phyloP scores from a whole-genome alignment of 2,329 filamentous ascomycete species.

The Aspergillus sp. region DNA sequence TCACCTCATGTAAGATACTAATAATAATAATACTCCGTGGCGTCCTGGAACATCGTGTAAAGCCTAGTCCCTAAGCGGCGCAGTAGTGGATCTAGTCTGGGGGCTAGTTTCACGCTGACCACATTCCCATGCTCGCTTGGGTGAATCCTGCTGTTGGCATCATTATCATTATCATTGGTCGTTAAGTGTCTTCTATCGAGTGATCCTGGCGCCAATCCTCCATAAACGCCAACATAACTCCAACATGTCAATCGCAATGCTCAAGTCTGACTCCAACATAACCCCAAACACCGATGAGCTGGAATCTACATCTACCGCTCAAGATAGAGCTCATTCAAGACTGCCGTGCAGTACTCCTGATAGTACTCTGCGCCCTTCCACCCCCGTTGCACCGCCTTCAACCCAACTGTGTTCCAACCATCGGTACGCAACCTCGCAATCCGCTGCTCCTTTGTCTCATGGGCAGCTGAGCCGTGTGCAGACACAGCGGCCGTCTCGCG shows the following conservation, averaged over 20 bases:
- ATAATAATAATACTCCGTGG: too few relatives aligned
- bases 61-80: too few relatives aligned
- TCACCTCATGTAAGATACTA: too few relatives aligned
- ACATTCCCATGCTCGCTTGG: too few relatives aligned
- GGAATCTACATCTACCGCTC: neutral
- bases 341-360: constrained; percentile 33
- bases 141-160: too few relatives aligned
- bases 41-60: too few relatives aligned
- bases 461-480: neutral
- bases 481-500: neutral
- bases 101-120: too few relatives aligned
- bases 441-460: constrained; percentile 34
- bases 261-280: neutral
- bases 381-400: constrained; percentile 28
- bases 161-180: too few relatives aligned
- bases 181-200: too few relatives aligned
- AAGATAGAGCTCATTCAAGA: constrained; percentile 37
- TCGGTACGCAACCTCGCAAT: constrained; percentile 34
- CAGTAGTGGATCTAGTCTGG: too few relatives aligned
- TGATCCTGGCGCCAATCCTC: too few relatives aligned
- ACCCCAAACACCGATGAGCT: neutral
- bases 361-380: constrained; percentile 42
- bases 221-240: too few relatives aligned
- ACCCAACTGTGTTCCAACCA: constrained; percentile 39
- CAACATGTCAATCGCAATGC: neutral